These are phyloP conservation scores for Penicillium daleae DNA, from an alignment of 495 filamentous ascomycete species.

Conservation along the genomic window DNA sequence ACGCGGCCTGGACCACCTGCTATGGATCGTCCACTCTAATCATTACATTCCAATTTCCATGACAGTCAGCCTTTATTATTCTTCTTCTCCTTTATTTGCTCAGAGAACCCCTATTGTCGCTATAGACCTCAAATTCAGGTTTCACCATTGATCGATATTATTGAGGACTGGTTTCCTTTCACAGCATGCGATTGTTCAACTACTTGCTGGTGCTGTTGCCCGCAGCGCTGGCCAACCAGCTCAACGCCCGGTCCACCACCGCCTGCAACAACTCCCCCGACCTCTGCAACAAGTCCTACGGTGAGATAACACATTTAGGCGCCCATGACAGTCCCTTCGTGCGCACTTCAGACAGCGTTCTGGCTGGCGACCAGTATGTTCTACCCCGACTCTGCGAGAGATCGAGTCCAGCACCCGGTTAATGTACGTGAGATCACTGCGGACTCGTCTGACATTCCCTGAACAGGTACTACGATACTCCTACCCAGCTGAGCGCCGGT, in stretches of 20 bases:
- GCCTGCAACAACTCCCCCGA: slow-evolving; percentile 66
- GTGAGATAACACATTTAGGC: slow-evolving; percentile 65
- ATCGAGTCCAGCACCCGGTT: background rate
- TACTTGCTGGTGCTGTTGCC: slow-evolving; percentile 37
- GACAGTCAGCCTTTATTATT: slow-evolving; percentile 7
- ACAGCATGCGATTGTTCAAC: slow-evolving; percentile 37
- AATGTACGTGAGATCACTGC: background rate
- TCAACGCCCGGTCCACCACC: slow-evolving; percentile 40
- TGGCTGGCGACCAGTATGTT: slow-evolving; percentile 66
- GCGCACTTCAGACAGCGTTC: slow-evolving; percentile 53
- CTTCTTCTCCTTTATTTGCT: slow-evolving; percentile 5
- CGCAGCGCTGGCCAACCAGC: slow-evolving; percentile 33
- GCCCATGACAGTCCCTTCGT: slow-evolving; percentile 68
- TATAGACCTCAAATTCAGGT: background rate
- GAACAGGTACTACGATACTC: slow-evolving; percentile 65
- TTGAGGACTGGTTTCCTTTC: background rate
- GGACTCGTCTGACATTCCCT: slow-evolving; percentile 7
- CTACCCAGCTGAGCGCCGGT: slow-evolving; percentile 69
- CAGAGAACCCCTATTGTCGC: background rate
- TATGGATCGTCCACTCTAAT: slow-evolving; percentile 23
- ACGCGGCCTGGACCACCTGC: slow-evolving; percentile 39
- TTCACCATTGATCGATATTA: background rate
- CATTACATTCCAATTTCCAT: slow-evolving; percentile 24
- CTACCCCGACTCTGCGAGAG: background rate
- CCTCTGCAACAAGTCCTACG: slow-evolving; percentile 62